phyloP scores from a whole-genome alignment of 2,329 filamentous ascomycete species.

The Phaeosphaeria sp. region DNA sequence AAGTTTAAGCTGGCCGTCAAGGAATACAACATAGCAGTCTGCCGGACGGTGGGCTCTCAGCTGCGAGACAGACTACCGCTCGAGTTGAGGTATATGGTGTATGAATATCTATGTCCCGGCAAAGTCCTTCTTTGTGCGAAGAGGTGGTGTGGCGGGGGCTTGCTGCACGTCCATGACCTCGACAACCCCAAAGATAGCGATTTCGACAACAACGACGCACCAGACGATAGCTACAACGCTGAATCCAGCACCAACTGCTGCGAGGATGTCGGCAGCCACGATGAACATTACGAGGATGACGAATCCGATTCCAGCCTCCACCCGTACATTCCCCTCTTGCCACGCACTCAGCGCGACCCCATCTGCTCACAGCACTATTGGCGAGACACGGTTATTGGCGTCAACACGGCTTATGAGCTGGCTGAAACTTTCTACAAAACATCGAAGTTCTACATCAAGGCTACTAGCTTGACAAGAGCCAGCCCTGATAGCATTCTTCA shows the following conservation, averaged over 20 bases:
- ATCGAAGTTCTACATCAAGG: background rate
- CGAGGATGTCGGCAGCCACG: too few species aligned
- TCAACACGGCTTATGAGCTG: background rate
- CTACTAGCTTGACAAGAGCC: too few species aligned
- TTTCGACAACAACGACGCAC: too few species aligned
- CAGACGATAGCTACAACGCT: too few species aligned
- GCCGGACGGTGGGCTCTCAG: background rate
- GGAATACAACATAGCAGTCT: background rate
- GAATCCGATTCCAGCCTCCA: too few species aligned
- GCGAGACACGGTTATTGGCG: background rate
- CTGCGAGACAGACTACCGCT: background rate
- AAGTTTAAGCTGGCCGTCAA: background rate
- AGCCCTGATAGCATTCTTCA: too few species aligned
- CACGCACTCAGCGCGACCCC: background rate
- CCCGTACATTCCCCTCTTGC: too few species aligned
- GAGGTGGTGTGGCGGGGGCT: too few species aligned
- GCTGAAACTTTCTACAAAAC: background rate
- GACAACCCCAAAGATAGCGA: background rate
- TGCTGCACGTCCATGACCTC: background rate
- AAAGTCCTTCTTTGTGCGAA: background rate
- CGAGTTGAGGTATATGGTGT: constrained; percentile 5
- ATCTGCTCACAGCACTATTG: background rate
- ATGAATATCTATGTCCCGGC: background rate
- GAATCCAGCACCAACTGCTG: too few species aligned
- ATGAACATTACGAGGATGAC: too few species aligned